A percentile compares a stretch with the other conserved stretches of the same genome.
Evolutionary conservation across 169 alveolate species (phyloP).

Genomic region (Cryptosporidium sp.): DNA sequence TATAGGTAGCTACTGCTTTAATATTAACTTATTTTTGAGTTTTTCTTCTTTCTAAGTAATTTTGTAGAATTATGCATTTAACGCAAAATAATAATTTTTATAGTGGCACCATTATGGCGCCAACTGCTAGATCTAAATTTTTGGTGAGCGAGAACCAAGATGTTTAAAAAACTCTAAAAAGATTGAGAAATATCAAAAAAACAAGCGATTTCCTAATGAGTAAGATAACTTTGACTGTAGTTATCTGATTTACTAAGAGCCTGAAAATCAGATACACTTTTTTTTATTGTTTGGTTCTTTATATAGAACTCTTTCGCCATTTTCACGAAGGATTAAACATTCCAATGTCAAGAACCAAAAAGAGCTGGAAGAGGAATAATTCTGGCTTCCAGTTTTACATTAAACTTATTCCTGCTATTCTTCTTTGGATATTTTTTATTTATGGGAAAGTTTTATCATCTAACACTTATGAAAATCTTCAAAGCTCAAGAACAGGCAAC

Average conservation of each 20-base stretch:
- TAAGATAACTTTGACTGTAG: neutral
- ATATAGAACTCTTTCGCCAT: neutral
- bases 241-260: neutral
- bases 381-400: neutral
- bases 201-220: neutral
- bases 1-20: neutral
- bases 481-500: too few species aligned
- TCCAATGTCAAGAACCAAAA: neutral
- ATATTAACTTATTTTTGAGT: neutral
- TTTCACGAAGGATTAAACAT: neutral
- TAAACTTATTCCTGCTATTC: neutral
- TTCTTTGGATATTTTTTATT: neutral
- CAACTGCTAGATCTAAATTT: slow-evolving; percentile 17
- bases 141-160: neutral
- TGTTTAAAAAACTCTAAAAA: neutral
- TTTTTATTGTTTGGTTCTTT: neutral
- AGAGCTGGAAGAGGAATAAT: neutral
- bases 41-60: neutral
- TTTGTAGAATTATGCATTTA: too few species aligned
- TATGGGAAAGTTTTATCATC: neutral
- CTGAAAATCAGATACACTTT: neutral
- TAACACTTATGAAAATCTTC: neutral
- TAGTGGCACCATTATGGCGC: slow-evolving; percentile 22
- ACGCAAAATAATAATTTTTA: neutral
- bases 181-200: neutral